A percentile compares a stretch with the other conserved stretches of the same genome.
Conservation (phyloP, 2,329 filamentous ascomycete species). For the Cercospora sesami region DNA sequence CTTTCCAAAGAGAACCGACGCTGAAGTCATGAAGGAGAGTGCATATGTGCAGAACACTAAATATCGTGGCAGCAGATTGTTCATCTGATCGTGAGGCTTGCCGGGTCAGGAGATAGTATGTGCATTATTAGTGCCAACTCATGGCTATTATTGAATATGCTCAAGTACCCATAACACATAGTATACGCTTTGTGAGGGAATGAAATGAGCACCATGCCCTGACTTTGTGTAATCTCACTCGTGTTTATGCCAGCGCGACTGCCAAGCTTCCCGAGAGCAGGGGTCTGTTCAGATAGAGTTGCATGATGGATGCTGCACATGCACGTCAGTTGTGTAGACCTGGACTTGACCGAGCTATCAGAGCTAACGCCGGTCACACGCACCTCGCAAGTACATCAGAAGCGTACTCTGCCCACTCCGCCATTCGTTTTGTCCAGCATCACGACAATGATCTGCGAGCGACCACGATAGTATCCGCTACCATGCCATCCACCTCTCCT, state of each 20-base stretch:
- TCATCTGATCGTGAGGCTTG: slow-evolving; percentile 16
- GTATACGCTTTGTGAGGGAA: neutral
- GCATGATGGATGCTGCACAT: slow-evolving; percentile 9
- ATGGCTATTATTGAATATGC: neutral
- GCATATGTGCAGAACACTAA: slow-evolving; percentile 22
- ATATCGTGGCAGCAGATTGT: slow-evolving; percentile 27
- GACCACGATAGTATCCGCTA: slow-evolving; percentile 23
- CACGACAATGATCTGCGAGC: slow-evolving; percentile 7
- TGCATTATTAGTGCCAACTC: neutral
- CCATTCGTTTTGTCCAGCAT: neutral
- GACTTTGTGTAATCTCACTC: neutral
- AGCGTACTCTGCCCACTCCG: neutral
- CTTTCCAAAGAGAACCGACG: slow-evolving; percentile 45
- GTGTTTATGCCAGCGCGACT: neutral
- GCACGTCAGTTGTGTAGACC: neutral
- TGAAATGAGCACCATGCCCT: neutral
- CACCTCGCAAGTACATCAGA: neutral
- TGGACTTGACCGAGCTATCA: slow-evolving; percentile 1
- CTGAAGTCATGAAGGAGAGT: slow-evolving; percentile 9
- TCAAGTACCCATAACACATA: neutral
- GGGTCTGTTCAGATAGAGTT: slow-evolving; percentile 3
- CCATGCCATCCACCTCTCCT: slow-evolving; percentile 38
- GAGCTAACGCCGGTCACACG: slow-evolving; percentile 3
- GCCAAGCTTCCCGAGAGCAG: neutral
- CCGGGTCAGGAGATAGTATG: neutral